phyloP scores from a whole-genome alignment of 192 early-diverging fungal genomes.

The Podila clonocystis region DNA sequence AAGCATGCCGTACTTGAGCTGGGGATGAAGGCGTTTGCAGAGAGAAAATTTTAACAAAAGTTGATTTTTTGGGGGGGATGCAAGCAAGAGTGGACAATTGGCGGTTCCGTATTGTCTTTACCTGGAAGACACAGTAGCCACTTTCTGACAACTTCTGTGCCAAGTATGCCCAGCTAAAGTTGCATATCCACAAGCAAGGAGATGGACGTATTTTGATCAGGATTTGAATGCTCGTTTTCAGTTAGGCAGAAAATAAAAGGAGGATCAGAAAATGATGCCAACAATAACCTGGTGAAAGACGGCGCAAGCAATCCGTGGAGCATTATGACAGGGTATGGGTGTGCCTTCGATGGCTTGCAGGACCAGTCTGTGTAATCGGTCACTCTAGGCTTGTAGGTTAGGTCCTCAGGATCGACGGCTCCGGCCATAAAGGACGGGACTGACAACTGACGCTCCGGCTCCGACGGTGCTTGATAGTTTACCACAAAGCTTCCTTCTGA shows the following conservation, averaged over 20 bases:
- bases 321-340: conserved; percentile 17
- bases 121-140: conserved; percentile 20
- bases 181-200: not conserved
- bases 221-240: not conserved
- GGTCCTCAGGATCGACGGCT: not conserved
- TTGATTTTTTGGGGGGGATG: too few relatives aligned
- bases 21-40: not conserved
- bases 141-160: not conserved
- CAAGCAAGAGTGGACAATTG: not conserved
- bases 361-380: conserved; percentile 12
- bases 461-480: not conserved
- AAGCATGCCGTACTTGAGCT: conserved; percentile 18
- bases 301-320: conserved; percentile 20
- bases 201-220: not conserved
- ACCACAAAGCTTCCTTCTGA: too few relatives aligned
- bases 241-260: not conserved
- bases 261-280: not conserved
- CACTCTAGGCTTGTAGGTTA: not conserved
- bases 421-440: not conserved
- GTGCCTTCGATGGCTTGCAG: not conserved
- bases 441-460: not conserved
- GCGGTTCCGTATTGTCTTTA: not conserved
- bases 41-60: not conserved
- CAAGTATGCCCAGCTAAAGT: conserved; percentile 5
- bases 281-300: conserved; percentile 6